Percentiles rank a stretch among this genome's conserved stretches.
Conservation (phyloP, 1,284 basidiomycete species). For the Naganishia sp. region DNA sequence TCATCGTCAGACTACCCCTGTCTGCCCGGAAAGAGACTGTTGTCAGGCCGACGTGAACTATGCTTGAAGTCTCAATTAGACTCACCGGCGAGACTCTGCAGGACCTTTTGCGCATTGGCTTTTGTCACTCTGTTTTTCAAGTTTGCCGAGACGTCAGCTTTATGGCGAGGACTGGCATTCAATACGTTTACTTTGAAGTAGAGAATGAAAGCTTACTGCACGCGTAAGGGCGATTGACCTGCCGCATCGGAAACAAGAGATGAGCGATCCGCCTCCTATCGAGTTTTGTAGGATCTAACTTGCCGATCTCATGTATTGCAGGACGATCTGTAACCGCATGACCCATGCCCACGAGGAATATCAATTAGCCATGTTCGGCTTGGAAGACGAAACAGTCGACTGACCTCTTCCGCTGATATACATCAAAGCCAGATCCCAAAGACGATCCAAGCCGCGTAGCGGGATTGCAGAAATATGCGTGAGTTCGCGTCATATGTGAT, state of each 20-base stretch:
- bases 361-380: too few relatives aligned
- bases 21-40: conserved; percentile 36
- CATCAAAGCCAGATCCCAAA: too few relatives aligned
- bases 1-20: conserved; percentile 47
- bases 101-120: conserved; percentile 75
- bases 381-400: background rate
- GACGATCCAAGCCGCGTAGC: too few relatives aligned
- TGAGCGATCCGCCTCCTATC: background rate
- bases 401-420: conserved; percentile 48
- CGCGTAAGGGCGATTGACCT: conserved; percentile 49
- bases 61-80: conserved; percentile 27
- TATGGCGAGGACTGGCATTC: background rate
- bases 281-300: conserved; percentile 18
- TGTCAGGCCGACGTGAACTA: too few relatives aligned
- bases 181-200: background rate
- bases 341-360: background rate
- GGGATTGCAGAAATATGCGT: background rate
- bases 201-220: conserved; percentile 41
- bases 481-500: too few relatives aligned
- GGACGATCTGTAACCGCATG: conserved; percentile 42
- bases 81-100: conserved; percentile 71
- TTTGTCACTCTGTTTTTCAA: conserved; percentile 82
- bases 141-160: conserved; percentile 82
- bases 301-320: conserved; percentile 49
- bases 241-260: background rate